Percentiles rank a stretch among this genome's conserved stretches.
Conservation (phyloP, 805 yeast species). For the Myxozyma monticola region DNA sequence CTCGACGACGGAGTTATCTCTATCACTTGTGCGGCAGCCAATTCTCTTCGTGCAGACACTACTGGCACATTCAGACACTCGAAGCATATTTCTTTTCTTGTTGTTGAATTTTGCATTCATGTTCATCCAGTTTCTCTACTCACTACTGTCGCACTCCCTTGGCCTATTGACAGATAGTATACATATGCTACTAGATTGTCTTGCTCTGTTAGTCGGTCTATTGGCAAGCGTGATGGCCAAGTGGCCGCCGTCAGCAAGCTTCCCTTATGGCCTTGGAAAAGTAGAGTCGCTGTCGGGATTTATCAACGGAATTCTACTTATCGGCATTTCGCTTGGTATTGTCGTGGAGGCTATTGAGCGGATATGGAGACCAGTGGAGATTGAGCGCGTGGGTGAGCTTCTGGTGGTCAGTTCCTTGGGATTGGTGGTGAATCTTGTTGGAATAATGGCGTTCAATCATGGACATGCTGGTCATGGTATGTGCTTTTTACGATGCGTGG, state of each 20-base stretch:
- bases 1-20: background rate
- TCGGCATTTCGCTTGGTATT: slow-evolving; percentile 89
- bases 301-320: slow-evolving; percentile 82
- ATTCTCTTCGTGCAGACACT: slow-evolving; percentile 33
- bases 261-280: slow-evolving; percentile 81
- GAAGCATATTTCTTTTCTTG: slow-evolving; percentile 84
- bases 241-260: slow-evolving; percentile 61
- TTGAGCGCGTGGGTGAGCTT: slow-evolving; percentile 80
- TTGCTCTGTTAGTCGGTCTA: slow-evolving; percentile 83
- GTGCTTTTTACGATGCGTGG: no score
- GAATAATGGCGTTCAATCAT: slow-evolving; percentile 91
- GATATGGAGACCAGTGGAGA: slow-evolving; percentile 69
- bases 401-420: slow-evolving; percentile 84
- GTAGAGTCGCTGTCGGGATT: slow-evolving; percentile 93
- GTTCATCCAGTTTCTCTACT: slow-evolving; percentile 89
- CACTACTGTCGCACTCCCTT: slow-evolving; percentile 87
- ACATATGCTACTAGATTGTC: slow-evolving; percentile 95
- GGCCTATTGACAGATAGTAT: slow-evolving; percentile 90
- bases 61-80: slow-evolving; percentile 65
- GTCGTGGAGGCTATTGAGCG: slow-evolving; percentile 84
- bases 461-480: slow-evolving; percentile 57
- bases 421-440: slow-evolving; percentile 82
- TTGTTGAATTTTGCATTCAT: slow-evolving; percentile 85
- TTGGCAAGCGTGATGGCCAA: slow-evolving; percentile 74
- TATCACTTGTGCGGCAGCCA: slow-evolving; percentile 19